A percentile compares a stretch with the other conserved stretches of the same genome.
phyloP scores from a whole-genome alignment of 371 early-diverging fungal species.

The Mortierella sp. region DNA sequence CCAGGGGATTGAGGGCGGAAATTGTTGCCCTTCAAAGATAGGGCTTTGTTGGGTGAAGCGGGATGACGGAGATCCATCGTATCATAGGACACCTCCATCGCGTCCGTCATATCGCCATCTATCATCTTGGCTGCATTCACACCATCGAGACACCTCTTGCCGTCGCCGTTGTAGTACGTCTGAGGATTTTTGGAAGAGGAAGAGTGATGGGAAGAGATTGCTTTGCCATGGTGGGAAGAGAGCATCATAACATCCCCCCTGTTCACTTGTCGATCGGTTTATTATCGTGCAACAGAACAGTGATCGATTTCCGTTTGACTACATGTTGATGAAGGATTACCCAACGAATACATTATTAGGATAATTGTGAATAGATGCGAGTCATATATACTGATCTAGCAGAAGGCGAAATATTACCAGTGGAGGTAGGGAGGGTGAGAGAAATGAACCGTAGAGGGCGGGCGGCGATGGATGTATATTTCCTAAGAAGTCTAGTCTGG shows the following conservation, averaged over 20 bases:
- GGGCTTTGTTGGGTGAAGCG: slow-evolving; percentile 3
- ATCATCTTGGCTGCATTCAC: neutral
- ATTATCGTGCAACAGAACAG: too few species aligned
- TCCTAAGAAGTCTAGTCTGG: too few species aligned
- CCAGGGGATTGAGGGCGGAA: neutral
- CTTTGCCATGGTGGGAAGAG: slow-evolving; percentile 42
- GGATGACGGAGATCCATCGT: neutral
- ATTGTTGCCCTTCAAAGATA: neutral
- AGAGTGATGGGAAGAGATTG: slow-evolving; percentile 6
- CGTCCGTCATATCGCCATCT: slow-evolving; percentile 8
- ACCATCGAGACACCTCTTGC: neutral
- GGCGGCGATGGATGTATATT: too few species aligned
- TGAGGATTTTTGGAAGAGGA: slow-evolving; percentile 13
- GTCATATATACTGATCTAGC: too few species aligned
- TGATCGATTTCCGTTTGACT: too few species aligned
- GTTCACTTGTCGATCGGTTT: neutral
- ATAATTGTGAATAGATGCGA: too few species aligned
- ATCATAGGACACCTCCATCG: slow-evolving; percentile 15
- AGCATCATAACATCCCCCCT: slow-evolving; percentile 16
- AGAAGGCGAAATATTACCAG: too few species aligned
- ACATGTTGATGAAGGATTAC: too few species aligned
- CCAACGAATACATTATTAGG: neutral
- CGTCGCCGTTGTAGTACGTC: slow-evolving; percentile 12
- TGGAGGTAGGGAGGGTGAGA: too few species aligned
- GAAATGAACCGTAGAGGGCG: too few species aligned